Percentiles rank a stretch among this genome's conserved stretches.
These are phyloP conservation scores for Passalora sequoiae DNA, from an alignment of 2,329 filamentous ascomycete genomes.

Conservation along the genomic window DNA sequence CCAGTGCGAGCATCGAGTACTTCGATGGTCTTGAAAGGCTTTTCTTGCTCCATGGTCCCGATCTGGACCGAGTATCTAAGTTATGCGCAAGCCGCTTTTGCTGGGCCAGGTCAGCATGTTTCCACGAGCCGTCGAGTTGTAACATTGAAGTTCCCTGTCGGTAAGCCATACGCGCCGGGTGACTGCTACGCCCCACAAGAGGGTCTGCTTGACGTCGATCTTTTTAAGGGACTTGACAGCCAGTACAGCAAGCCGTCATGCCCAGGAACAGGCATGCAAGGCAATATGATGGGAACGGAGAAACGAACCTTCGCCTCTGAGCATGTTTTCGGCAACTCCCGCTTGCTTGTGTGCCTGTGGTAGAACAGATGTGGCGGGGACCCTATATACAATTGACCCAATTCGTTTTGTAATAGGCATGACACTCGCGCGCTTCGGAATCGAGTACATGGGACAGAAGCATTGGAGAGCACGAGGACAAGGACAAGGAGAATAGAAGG, in stretches of 20 bases:
- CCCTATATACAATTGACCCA: no score
- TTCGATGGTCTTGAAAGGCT: constrained; percentile 35
- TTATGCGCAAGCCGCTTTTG: neutral
- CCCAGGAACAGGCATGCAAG: constrained; percentile 14
- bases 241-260: constrained; percentile 15
- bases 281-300: no score
- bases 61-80: neutral
- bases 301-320: no score
- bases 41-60: constrained; percentile 26
- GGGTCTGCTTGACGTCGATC: neutral
- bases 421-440: no score
- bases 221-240: neutral
- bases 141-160: constrained; percentile 5
- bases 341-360: neutral
- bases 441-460: no score
- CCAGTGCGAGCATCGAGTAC: constrained; percentile 31
- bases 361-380: no score
- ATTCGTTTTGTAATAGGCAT: no score
- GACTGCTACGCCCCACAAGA: neutral
- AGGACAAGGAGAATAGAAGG: no score
- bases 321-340: constrained; percentile 25
- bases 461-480: no score
- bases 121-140: neutral
- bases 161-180: neutral
- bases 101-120: neutral